Evolutionary conservation across 140 eudicot species (phyloP).

Genomic region (Stevia rebaudiana): DNA sequence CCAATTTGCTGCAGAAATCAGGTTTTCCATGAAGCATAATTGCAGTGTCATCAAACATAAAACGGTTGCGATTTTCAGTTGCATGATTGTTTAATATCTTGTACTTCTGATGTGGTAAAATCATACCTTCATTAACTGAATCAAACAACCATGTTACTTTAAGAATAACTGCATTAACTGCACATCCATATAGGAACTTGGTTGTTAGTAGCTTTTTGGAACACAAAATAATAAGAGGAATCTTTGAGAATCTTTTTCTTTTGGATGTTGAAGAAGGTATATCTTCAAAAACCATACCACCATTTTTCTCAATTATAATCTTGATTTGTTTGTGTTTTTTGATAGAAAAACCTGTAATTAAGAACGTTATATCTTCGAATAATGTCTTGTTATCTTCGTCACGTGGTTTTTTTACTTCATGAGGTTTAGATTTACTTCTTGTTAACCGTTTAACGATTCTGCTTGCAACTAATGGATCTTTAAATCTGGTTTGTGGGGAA

Average conservation of each 20-base stretch:
- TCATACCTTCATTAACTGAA: constrained; percentile 51
- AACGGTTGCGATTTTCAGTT: constrained; percentile 12
- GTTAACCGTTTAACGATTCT: constrained; percentile 21
- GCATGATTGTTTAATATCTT: constrained; percentile 35
- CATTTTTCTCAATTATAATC: constrained; percentile 44
- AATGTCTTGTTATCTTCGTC: constrained; percentile 23
- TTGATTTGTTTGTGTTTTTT: constrained; percentile 57
- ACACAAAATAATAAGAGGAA: constrained; percentile 56
- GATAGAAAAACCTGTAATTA: constrained; percentile 68
- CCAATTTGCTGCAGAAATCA: constrained; percentile 48
- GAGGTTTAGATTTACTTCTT: constrained; percentile 23
- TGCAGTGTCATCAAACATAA: constrained; percentile 50
- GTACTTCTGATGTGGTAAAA: constrained; percentile 59
- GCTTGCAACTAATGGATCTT: constrained; percentile 33
- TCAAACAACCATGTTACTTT: constrained; percentile 63
- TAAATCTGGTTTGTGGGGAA: constrained; percentile 12
- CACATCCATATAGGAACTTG: constrained; percentile 81
- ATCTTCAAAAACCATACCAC: constrained; percentile 71
- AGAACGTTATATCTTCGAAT: constrained; percentile 48
- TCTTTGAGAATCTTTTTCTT: constrained; percentile 37
- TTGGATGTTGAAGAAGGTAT: constrained; percentile 51
- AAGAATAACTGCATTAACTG: constrained; percentile 55
- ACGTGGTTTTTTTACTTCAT: constrained; percentile 7
- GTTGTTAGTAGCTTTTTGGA: constrained; percentile 58
- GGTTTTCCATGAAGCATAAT: constrained; percentile 72